Conservation (phyloP, 148 eudicot species). For the Vaccinium darrowii region DNA sequence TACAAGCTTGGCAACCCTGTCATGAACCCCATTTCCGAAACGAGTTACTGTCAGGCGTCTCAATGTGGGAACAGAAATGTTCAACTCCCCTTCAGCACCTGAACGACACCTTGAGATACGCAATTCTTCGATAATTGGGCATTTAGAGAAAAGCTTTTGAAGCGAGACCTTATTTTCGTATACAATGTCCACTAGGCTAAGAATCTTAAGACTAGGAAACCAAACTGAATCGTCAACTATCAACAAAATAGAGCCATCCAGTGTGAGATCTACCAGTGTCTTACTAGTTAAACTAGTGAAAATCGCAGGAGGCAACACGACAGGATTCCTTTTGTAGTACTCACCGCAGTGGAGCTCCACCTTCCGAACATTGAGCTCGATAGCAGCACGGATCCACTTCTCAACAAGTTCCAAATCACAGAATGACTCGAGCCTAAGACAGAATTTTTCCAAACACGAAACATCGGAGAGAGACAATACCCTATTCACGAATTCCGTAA, state of each 20-base stretch:
- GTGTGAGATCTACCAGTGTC: slow-evolving; percentile 21
- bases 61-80: background rate
- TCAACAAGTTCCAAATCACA: background rate
- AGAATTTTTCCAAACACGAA: slow-evolving; percentile 7
- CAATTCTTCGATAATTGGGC: slow-evolving; percentile 27
- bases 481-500: slow-evolving; percentile 13
- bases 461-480: slow-evolving; percentile 19
- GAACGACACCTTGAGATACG: background rate
- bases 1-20: background rate
- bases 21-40: background rate
- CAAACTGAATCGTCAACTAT: slow-evolving; percentile 10
- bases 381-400: slow-evolving; percentile 16
- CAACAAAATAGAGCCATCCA: background rate
- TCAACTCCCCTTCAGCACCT: background rate
- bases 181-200: slow-evolving; percentile 10
- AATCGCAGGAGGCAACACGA: background rate
- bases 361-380: slow-evolving; percentile 23
- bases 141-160: slow-evolving; percentile 18
- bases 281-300: slow-evolving; percentile 17
- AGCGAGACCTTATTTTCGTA: slow-evolving; percentile 16
- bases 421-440: background rate
- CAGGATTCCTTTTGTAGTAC: background rate
- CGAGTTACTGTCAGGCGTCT: background rate
- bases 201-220: slow-evolving; percentile 30
- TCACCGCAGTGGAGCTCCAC: slow-evolving; percentile 7